Base-by-base conservation (phyloP, 169 alveolate genomes). In the Cryptosporidium baileyi region DNA sequence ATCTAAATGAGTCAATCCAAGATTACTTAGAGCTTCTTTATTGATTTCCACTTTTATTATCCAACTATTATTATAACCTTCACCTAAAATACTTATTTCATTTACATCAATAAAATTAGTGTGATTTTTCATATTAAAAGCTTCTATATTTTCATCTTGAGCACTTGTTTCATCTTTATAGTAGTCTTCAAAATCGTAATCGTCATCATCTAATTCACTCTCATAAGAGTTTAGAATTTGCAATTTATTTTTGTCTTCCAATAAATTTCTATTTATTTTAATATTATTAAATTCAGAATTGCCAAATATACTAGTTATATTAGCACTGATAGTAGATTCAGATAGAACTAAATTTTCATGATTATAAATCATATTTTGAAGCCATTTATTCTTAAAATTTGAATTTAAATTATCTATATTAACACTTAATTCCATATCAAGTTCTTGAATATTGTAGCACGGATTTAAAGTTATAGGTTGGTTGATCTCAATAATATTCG, bases 21-120 rank as follows among this genome's bases (percentile, higher is more conserved):
- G 26, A 52, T 51, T 38, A 22, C 30, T 13, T 3, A 74, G 9
- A 2, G 40, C 9, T 13, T 74, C 67, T 9, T 74, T 17, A 36
- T 54, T 17, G 54, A 74, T 57, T 51, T 24, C 24, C 6, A 74
- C 59, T 38, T 51, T 74, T 54, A 36, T 34, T 30, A 57, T 40
- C 85, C 85, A 74, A 32, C 85, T 74, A 74, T 74, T 57, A 26
- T 74, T 74, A 19, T 26, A 74, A 17, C 85, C 85, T 43, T 74
- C 85, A 40, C 85, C 85, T 7, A 74, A 57, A 11, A 74, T 74
- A 24, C 54, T 30, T 24, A 74, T 26, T 38, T 34, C 61, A 19
- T 57, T 51, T 2, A 49, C 24, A 32, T 74, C 57, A 36, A 74
- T 57, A 3, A 74, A 40, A 34, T 17, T 57, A 7, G 85, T 11